Conservation (phyloP, 306 rosid genomes). For the Quercus robur region DNA sequence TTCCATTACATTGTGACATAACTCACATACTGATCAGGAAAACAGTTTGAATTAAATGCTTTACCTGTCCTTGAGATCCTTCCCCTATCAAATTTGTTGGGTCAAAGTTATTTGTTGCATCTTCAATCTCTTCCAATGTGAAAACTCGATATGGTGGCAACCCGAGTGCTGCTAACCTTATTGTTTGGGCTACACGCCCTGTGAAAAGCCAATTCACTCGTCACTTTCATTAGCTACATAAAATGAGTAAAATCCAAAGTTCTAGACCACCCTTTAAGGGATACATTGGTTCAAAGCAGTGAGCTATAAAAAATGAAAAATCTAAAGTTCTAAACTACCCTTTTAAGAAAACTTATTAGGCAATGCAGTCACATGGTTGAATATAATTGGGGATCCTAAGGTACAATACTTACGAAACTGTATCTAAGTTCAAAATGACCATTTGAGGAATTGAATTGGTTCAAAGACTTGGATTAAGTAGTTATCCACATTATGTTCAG, state of each 20-base stretch:
- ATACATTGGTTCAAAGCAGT: no score
- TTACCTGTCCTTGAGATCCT: slow-evolving; percentile 70
- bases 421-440: no score
- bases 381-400: no score
- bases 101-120: slow-evolving; percentile 69
- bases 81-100: slow-evolving; percentile 46
- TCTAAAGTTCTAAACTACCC: no score
- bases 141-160: slow-evolving; percentile 59
- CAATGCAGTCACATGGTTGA: no score
- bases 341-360: no score
- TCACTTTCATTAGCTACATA: neutral
- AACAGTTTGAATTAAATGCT: slow-evolving; percentile 7
- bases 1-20: slow-evolving; percentile 14
- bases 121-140: slow-evolving; percentile 80
- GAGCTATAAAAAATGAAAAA: no score
- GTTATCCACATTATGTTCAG: neutral
- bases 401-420: no score
- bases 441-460: neutral
- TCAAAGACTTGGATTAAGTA: neutral
- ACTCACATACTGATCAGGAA: neutral
- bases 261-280: no score
- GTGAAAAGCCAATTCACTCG: slow-evolving; percentile 10
- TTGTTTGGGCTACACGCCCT: slow-evolving; percentile 56
- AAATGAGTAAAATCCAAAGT: no score
- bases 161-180: slow-evolving; percentile 49